phyloP scores from a whole-genome alignment of 495 filamentous ascomycete species.

The Oidiodendron maius region DNA sequence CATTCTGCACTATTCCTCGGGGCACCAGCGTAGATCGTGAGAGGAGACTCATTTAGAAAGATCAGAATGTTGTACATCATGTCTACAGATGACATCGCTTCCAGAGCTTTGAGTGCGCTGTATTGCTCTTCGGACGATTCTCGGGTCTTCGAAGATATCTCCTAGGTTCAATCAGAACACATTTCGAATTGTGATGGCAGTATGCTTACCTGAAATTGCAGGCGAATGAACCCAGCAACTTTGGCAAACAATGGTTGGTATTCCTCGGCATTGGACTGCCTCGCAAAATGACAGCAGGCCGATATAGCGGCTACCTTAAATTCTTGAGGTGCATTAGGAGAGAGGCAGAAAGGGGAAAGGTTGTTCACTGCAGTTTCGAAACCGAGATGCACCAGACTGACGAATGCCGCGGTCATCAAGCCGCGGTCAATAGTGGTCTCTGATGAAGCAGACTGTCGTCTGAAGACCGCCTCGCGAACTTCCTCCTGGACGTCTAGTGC shows the following conservation, averaged over 20 bases:
- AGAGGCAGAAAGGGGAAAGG: constrained; percentile 46
- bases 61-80: constrained; percentile 44
- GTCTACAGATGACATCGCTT: constrained; percentile 9
- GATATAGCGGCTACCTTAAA: constrained; percentile 57
- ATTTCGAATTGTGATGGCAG: not conserved
- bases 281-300: constrained; percentile 48
- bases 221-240: constrained; percentile 48
- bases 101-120: constrained; percentile 12
- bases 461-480: constrained; percentile 56
- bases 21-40: constrained; percentile 42
- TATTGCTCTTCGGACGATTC: constrained; percentile 19
- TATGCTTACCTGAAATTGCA: constrained; percentile 41
- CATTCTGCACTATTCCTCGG: constrained; percentile 28
- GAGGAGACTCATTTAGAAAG: constrained; percentile 46
- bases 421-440: constrained; percentile 48
- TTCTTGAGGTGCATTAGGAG: constrained; percentile 44
- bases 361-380: constrained; percentile 49
- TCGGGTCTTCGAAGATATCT: constrained; percentile 2
- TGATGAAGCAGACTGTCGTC: constrained; percentile 36
- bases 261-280: constrained; percentile 38
- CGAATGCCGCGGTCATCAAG: constrained; percentile 59
- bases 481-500: constrained; percentile 62
- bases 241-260: constrained; percentile 48
- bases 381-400: constrained; percentile 51
- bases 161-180: constrained; percentile 8